Conservation (phyloP, 129 eudicot genomes). For the Oenanthe sinensis region DNA sequence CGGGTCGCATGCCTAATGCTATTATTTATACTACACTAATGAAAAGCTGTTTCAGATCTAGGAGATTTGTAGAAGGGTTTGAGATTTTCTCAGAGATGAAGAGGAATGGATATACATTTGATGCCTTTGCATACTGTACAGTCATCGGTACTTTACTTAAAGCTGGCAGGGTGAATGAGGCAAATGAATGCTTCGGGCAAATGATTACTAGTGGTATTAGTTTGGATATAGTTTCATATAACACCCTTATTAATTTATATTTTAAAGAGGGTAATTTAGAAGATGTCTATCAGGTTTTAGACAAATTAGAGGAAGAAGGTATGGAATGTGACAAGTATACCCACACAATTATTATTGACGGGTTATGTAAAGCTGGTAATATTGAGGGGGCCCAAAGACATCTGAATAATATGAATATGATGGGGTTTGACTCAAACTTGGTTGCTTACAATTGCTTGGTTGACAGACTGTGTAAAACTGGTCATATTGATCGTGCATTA, state of each 20-base stretch:
- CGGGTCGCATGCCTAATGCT: slow-evolving; percentile 3
- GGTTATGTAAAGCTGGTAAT: slow-evolving; percentile 7
- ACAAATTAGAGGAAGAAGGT: slow-evolving; percentile 2
- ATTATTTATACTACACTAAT: slow-evolving; percentile 3
- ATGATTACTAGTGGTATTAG: slow-evolving; percentile 3
- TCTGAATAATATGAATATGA: background rate
- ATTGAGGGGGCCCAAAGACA: slow-evolving; percentile 9
- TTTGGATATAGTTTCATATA: slow-evolving; percentile 5
- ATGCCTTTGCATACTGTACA: slow-evolving; percentile 10
- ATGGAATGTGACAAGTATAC: slow-evolving; percentile 11
- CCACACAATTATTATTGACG: slow-evolving; percentile 9
- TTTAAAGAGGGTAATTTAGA: slow-evolving; percentile 4
- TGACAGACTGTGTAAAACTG: slow-evolving; percentile 8
- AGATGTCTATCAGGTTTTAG: background rate
- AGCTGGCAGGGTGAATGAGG: background rate
- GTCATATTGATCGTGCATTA: slow-evolving; percentile 6
- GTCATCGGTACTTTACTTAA: slow-evolving; percentile 2
- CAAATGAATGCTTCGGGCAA: slow-evolving; percentile 1
- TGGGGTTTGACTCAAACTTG: background rate
- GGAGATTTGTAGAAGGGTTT: background rate
- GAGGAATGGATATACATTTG: slow-evolving; percentile 7
- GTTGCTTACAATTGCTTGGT: slow-evolving; percentile 8
- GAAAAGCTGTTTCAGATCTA: slow-evolving; percentile 6
- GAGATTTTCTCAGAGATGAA: slow-evolving; percentile 7
- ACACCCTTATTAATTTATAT: slow-evolving; percentile 5